These are phyloP conservation scores for Scheffersomyces stambukii DNA, from an alignment of 1,139 yeast species.

Conservation along the genomic window DNA sequence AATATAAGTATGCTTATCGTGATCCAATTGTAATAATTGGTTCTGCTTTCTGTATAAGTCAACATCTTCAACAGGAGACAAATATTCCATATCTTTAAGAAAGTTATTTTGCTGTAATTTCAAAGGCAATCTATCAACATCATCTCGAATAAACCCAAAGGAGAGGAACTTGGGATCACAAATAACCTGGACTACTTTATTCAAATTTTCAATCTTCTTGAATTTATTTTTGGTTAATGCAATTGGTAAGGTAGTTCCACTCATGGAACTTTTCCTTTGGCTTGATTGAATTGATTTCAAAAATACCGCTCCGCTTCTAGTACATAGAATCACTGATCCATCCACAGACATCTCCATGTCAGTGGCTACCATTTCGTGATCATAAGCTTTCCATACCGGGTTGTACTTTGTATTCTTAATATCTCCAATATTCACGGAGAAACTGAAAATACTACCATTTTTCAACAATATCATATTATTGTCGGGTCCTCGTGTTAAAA, in stretches of 20 bases:
- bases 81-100: constrained; percentile 41
- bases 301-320: constrained; percentile 64
- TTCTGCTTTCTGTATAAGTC: constrained; percentile 30
- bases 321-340: constrained; percentile 67
- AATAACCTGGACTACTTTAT: constrained; percentile 53
- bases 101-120: constrained; percentile 42
- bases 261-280: constrained; percentile 24
- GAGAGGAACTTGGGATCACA: constrained; percentile 68
- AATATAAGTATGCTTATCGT: constrained; percentile 16
- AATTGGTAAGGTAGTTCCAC: constrained; percentile 19
- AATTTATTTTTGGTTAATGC: constrained; percentile 43
- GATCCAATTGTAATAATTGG: constrained; percentile 24
- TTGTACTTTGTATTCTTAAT: constrained; percentile 32
- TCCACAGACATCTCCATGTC: constrained; percentile 69
- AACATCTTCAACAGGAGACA: constrained; percentile 41
- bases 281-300: constrained; percentile 19
- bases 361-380: constrained; percentile 42
- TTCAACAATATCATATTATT: constrained; percentile 43
- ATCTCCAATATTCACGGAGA: constrained; percentile 26
- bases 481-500: constrained; percentile 31
- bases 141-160: constrained; percentile 68
- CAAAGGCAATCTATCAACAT: constrained; percentile 51
- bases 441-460: constrained; percentile 48
- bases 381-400: constrained; percentile 52
- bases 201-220: constrained; percentile 48